Evolutionary conservation across 306 rosid genomes (phyloP).

Genomic region (Echinosophora koreensis): DNA sequence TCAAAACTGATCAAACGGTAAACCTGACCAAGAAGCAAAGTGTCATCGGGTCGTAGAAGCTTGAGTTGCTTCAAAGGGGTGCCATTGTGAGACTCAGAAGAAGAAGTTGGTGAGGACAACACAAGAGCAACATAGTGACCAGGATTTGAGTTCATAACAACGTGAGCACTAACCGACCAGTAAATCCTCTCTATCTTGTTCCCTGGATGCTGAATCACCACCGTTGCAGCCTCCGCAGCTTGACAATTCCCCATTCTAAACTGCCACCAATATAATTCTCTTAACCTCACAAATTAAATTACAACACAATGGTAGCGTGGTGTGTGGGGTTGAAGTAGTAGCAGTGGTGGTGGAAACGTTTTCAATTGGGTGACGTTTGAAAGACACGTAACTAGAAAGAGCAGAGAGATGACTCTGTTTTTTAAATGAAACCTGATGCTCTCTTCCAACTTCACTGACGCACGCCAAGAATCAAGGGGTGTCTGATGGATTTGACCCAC

Average conservation of each 20-base stretch:
- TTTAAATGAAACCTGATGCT: constrained; percentile 57
- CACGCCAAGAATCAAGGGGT: constrained; percentile 56
- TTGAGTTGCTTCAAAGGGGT: constrained; percentile 76
- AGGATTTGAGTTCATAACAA: constrained; percentile 79
- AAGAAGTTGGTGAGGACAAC: constrained; percentile 52
- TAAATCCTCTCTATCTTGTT: constrained; percentile 75
- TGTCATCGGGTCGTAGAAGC: constrained; percentile 91
- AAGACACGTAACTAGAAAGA: constrained; percentile 24
- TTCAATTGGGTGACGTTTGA: constrained; percentile 40
- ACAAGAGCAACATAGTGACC: constrained; percentile 89
- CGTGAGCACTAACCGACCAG: constrained; percentile 82
- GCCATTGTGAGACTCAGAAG: constrained; percentile 62
- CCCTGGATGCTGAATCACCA: constrained; percentile 79
- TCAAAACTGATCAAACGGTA: constrained; percentile 84
- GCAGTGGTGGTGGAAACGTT: background rate
- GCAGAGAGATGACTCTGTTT: background rate
- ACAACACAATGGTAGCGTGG: no score
- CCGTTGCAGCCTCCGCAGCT: constrained; percentile 92
- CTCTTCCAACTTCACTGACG: constrained; percentile 50
- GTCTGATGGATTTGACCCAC: constrained; percentile 48
- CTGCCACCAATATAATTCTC: background rate
- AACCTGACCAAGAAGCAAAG: constrained; percentile 85
- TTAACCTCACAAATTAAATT: background rate
- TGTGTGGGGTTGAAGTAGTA: background rate
- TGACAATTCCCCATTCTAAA: constrained; percentile 90